Evolutionary conservation across 768 basidiomycete genomes (phyloP).

Genomic region (Collybia nuda): DNA sequence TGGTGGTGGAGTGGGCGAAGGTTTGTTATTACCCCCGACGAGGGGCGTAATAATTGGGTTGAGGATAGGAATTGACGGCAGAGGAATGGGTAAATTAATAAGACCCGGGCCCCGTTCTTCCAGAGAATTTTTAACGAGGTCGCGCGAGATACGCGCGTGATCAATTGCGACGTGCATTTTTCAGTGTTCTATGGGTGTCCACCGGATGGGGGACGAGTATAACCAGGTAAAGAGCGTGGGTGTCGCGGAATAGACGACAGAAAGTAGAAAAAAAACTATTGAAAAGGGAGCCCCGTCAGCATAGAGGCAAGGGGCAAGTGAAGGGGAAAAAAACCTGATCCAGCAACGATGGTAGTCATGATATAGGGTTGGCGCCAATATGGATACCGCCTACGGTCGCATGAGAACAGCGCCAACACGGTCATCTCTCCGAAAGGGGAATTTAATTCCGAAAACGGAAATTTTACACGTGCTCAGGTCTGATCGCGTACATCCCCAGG

Average conservation of each 20-base stretch:
- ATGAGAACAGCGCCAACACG: too few species aligned
- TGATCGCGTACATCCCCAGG: too few species aligned
- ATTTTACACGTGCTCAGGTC: too few species aligned
- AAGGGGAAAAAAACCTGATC: background rate
- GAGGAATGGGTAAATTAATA: constrained; percentile 33
- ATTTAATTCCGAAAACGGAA: too few species aligned
- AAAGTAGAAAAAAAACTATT: background rate
- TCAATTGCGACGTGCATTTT: constrained; percentile 9
- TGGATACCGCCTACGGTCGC: background rate
- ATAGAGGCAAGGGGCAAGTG: background rate
- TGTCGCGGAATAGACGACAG: background rate
- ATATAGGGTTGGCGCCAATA: background rate
- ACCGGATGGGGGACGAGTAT: background rate
- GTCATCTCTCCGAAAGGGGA: too few species aligned
- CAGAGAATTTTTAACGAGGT: background rate
- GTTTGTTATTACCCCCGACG: constrained; percentile 23
- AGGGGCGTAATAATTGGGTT: constrained; percentile 34
- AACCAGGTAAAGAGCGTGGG: constrained; percentile 18
- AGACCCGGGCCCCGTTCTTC: constrained; percentile 37
- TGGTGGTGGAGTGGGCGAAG: constrained; percentile 12
- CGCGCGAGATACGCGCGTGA: constrained; percentile 7
- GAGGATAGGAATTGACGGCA: constrained; percentile 41
- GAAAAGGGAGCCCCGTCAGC: background rate
- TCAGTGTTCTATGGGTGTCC: background rate
- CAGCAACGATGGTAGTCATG: background rate